A percentile compares a stretch with the other conserved stretches of the same genome.
Conservation (phyloP, 1,284 basidiomycete species). For the Bjerkandera adusta region DNA sequence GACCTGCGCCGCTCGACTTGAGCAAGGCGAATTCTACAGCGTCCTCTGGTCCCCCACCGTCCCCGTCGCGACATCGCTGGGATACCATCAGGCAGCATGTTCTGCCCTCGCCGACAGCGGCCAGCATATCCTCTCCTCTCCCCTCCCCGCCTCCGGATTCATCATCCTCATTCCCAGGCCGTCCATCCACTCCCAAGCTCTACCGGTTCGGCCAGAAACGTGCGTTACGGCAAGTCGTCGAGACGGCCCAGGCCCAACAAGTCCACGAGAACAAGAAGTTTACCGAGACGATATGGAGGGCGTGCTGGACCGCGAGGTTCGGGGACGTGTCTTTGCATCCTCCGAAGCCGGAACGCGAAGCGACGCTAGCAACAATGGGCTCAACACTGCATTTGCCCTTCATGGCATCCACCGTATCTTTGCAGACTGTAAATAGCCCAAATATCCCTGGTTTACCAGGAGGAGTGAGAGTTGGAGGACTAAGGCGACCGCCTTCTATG, state of each 20-base stretch:
- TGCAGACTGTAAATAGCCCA: constrained; percentile 28
- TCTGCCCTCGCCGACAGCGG: constrained; percentile 33
- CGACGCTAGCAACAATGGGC: constrained; percentile 21
- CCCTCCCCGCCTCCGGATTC: constrained; percentile 24
- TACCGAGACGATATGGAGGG: constrained; percentile 47
- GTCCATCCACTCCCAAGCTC: constrained; percentile 44
- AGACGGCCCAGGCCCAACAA: constrained; percentile 42
- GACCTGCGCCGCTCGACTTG: constrained; percentile 12
- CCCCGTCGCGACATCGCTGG: constrained; percentile 48
- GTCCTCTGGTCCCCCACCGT: constrained; percentile 24
- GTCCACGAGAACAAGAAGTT: constrained; percentile 45
- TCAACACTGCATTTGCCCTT: constrained; percentile 49
- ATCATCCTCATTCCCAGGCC: constrained; percentile 24
- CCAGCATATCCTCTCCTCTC: constrained; percentile 17
- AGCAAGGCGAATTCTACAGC: not conserved
- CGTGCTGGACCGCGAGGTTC: constrained; percentile 48
- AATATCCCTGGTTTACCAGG: constrained; percentile 22
- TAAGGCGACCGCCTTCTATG: constrained; percentile 39
- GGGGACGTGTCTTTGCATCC: constrained; percentile 30
- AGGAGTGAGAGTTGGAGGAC: constrained; percentile 30
- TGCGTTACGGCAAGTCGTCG: constrained; percentile 60
- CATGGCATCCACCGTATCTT: constrained; percentile 39
- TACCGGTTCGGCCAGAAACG: constrained; percentile 51
- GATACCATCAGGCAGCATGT: constrained; percentile 52
- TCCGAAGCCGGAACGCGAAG: constrained; percentile 34